Evolutionary conservation across 2,329 filamentous ascomycete genomes (phyloP).

Genomic region (Scedosporium aurantiacum): DNA sequence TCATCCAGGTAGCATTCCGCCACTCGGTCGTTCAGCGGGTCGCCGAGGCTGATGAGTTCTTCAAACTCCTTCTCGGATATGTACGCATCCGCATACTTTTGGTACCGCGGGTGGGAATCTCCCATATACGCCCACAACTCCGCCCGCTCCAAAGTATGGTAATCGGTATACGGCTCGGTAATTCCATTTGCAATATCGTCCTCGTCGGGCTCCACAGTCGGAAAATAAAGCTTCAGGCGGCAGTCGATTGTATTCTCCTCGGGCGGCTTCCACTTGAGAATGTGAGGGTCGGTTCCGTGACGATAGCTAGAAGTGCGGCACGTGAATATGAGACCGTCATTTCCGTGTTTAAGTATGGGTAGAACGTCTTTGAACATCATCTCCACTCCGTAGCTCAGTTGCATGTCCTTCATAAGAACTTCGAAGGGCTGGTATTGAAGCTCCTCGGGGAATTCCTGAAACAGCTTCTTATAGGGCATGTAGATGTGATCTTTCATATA

Average conservation of each 20-base stretch:
- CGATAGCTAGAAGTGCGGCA: conserved; percentile 78
- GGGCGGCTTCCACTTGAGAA: conserved; percentile 95
- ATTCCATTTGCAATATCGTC: conserved; percentile 56
- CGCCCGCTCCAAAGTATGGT: conserved; percentile 65
- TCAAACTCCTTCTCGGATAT: conserved; percentile 77
- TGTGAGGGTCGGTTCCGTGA: conserved; percentile 83
- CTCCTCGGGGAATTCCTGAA: conserved; percentile 58
- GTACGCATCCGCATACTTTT: conserved; percentile 54
- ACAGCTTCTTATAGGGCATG: conserved; percentile 54
- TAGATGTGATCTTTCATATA: conserved; percentile 74
- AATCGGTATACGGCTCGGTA: conserved; percentile 58
- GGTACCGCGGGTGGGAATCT: conserved; percentile 43
- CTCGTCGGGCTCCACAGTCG: conserved; percentile 55
- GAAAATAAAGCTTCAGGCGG: conserved; percentile 67
- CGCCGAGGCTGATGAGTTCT: conserved; percentile 56
- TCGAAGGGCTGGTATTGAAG: conserved; percentile 62
- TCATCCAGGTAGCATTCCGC: conserved; percentile 82
- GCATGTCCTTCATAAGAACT: conserved; percentile 79
- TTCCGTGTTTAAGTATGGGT: conserved; percentile 77
- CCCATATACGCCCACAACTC: conserved; percentile 62
- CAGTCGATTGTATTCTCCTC: conserved; percentile 95
- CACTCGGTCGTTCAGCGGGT: conserved; percentile 75
- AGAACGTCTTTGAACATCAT: conserved; percentile 87
- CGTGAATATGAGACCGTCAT: conserved; percentile 97
- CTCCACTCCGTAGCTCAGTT: conserved; percentile 77